phyloP scores from a whole-genome alignment of 2,329 filamentous ascomycete genomes.

The Akanthomyces lecanii region DNA sequence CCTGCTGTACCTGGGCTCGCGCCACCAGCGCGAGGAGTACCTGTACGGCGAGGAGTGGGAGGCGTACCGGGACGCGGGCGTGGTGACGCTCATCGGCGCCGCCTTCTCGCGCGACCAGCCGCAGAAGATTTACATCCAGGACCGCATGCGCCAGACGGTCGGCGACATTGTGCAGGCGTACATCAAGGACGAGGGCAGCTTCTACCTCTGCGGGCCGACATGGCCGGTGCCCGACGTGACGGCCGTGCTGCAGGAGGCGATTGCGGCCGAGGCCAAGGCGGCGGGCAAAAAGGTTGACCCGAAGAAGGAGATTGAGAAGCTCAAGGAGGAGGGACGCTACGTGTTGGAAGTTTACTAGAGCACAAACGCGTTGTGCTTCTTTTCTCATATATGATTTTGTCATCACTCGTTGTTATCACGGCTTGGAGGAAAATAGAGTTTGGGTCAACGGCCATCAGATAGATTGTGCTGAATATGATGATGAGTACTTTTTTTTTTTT shows the following conservation, averaged over 20 bases:
- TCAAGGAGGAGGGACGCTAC: conserved; percentile 93
- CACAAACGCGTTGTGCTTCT: conserved; percentile 15
- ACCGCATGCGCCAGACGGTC: conserved; percentile 89
- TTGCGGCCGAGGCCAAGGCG: conserved; percentile 67
- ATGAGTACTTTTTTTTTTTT: too few species aligned
- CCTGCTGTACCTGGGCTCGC: conserved; percentile 92
- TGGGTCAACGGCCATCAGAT: too few species aligned
- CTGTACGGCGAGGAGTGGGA: conserved; percentile 99
- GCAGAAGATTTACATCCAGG: conserved; percentile 99
- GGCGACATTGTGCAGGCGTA: conserved; percentile 81
- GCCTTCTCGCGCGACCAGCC: conserved; percentile 97
- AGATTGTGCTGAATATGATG: too few species aligned
- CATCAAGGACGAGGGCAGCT: conserved; percentile 79
- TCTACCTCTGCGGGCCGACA: conserved; percentile 96
- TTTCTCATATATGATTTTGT: not conserved
- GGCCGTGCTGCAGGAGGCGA: conserved; percentile 87
- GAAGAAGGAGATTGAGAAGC: conserved; percentile 87
- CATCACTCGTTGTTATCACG: not conserved
- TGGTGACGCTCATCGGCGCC: conserved; percentile 88
- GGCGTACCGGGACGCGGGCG: conserved; percentile 89
- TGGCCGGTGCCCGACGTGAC: conserved; percentile 99
- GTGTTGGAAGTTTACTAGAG: conserved; percentile 91
- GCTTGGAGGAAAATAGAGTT: too few species aligned
- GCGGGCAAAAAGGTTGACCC: conserved; percentile 77
- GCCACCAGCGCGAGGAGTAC: conserved; percentile 97